Base-by-base conservation (phyloP, 495 filamentous ascomycete species). In the Corynascus novoguineensis region DNA sequence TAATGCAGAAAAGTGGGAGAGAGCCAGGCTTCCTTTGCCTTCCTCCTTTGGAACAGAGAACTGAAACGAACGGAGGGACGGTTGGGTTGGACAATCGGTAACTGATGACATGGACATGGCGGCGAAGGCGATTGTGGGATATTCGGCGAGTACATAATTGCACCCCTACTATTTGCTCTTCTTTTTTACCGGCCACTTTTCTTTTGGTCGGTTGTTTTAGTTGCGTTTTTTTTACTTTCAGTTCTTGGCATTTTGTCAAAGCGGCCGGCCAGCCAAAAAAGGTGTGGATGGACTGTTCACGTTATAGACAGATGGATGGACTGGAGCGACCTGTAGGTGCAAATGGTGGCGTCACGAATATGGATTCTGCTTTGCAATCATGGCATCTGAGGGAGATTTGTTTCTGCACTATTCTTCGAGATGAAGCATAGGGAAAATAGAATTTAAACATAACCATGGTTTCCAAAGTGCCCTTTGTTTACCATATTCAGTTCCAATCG, bases 1-100 rank as follows among this genome's bases (percentile, higher is more conserved):
- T 70, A 68, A 66, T 68, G 47, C 27, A 34, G 22, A 49, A 21
- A 17, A 45, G 21, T 9, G 25, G 44, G 44, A 17, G n/a, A 47
- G 44, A 17, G 21, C 37, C n/a, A 41, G n/a, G n/a, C n/a, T n/a
- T 38, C 12, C 10, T 38, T 38, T 6, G 35, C 14, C 35, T n/a
- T n/a, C 8, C 15, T 15, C 37, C 37, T 7, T 41, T 17, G 37
- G 37, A 17, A 41, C 9, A 15, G 10, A n/a, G 37, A 41, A 41
- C n/a, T 21, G 10, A 24, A 45, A 24, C 22, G 41, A 11, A 24
- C 25, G 42, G 44, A 17, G 14, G 25, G 44, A 28, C 25, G 15
- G 24, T 28, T 2, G 44, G 25, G 29, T 15, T 10, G 37, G 37
- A n/a, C 15, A 5, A 45, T 45, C 29, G n/a, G n/a, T 34, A 25